A percentile compares a stretch with the other conserved stretches of the same genome.
Conservation (phyloP, 371 early-diverging fungal species). For the Mucor sp. region DNA sequence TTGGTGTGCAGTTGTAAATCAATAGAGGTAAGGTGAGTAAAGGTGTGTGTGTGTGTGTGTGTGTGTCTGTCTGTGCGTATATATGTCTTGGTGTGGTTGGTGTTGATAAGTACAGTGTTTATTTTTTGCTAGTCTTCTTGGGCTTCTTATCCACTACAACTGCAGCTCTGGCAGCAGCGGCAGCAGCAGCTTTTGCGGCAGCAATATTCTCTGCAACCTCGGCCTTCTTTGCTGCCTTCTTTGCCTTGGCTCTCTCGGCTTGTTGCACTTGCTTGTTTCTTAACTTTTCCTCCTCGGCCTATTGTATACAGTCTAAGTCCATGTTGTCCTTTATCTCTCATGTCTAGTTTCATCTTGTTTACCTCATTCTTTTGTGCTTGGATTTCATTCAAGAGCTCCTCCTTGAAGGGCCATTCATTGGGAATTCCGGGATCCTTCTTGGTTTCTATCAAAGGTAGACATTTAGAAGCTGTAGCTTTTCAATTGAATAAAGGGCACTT, state of each 20-base stretch:
- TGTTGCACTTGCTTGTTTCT: conserved; percentile 24
- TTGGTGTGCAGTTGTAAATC: neutral
- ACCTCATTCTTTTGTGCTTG: conserved; percentile 48
- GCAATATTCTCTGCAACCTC: conserved; percentile 20
- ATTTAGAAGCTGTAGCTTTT: neutral
- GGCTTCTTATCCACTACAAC: neutral
- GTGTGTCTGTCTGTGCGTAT: neutral
- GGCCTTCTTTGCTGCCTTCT: conserved; percentile 25
- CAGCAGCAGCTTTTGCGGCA: conserved; percentile 17
- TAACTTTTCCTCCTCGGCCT: conserved; percentile 31
- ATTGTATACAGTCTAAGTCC: neutral
- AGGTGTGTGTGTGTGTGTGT: neutral
- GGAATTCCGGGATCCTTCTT: conserved; percentile 59
- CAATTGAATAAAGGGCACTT: conserved; percentile 13
- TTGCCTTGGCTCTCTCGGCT: conserved; percentile 24
- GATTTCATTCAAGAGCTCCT: conserved; percentile 53
- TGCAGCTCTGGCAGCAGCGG: conserved; percentile 3
- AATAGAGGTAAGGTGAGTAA: neutral
- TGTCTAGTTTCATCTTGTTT: neutral
- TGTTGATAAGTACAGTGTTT: neutral
- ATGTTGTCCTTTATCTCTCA: neutral
- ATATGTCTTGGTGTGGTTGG: neutral
- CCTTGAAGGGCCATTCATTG: conserved; percentile 56
- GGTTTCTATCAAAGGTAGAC: conserved; percentile 18
- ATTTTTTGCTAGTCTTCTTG: conserved; percentile 13